These are phyloP conservation scores for Aspergillus neoniger DNA, from an alignment of 2,329 filamentous ascomycete genomes.

Conservation along the genomic window DNA sequence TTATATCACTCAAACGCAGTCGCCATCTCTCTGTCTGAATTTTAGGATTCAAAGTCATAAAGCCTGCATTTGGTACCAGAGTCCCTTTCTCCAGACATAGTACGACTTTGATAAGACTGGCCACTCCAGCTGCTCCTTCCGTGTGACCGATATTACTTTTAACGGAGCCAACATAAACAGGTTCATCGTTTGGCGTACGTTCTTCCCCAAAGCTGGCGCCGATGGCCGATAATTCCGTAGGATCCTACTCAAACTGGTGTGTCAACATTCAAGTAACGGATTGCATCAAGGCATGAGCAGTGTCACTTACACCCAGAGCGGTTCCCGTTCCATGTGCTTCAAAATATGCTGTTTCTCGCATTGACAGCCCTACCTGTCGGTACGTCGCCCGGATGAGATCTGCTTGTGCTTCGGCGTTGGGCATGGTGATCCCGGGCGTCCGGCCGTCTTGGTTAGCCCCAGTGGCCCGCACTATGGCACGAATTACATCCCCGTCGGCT, in stretches of 20 bases:
- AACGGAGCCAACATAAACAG: constrained; percentile 31
- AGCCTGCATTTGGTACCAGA: constrained; percentile 50
- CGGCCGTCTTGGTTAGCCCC: constrained; percentile 38
- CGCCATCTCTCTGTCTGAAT: constrained; percentile 35
- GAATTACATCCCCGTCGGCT: constrained; percentile 46
- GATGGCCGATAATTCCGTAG: constrained; percentile 21
- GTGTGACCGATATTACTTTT: constrained; percentile 51
- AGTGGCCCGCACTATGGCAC: constrained; percentile 28
- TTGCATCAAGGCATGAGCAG: neutral
- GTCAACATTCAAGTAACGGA: too few species aligned
- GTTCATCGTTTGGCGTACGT: constrained; percentile 17
- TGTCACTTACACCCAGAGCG: constrained; percentile 27
- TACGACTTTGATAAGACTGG: constrained; percentile 51
- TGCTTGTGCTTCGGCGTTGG: constrained; percentile 40
- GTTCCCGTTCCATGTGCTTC: constrained; percentile 48
- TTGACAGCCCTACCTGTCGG: constrained; percentile 15
- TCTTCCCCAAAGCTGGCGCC: constrained; percentile 19
- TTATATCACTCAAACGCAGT: constrained; percentile 18
- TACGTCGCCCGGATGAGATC: constrained; percentile 42
- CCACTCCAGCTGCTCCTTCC: constrained; percentile 54
- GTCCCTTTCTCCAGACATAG: constrained; percentile 44
- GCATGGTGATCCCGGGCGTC: constrained; percentile 45
- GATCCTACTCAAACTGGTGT: constrained; percentile 11
- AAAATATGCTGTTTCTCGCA: constrained; percentile 32
- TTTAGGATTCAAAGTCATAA: constrained; percentile 44